These are phyloP conservation scores for Venturiaceae sp. DNA, from an alignment of 2,329 filamentous ascomycete species.

Conservation along the genomic window DNA sequence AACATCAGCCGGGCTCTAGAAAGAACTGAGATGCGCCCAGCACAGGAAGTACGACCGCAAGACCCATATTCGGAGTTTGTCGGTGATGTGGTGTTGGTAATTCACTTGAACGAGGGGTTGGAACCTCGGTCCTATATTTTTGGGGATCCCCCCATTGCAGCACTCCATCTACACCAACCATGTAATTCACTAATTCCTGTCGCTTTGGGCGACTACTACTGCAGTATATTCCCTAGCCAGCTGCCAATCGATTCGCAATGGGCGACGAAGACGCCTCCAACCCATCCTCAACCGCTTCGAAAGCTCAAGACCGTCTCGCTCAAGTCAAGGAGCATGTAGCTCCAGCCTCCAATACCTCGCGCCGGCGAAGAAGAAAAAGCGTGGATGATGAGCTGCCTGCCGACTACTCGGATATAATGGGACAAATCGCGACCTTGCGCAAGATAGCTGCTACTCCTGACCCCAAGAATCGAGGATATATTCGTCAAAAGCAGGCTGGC, in stretches of 20 bases:
- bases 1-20: background rate
- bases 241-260: background rate
- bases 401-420: constrained; percentile 52
- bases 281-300: background rate
- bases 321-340: constrained; percentile 38
- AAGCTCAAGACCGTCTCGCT: constrained; percentile 28
- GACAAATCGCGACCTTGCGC: constrained; percentile 43
- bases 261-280: background rate
- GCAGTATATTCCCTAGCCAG: background rate
- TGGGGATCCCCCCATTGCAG: background rate
- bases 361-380: constrained; percentile 19
- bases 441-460: constrained; percentile 47
- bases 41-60: background rate
- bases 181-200: background rate
- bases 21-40: background rate
- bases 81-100: background rate
- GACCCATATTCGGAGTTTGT: background rate
- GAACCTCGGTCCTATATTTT: background rate
- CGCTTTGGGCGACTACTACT: background rate
- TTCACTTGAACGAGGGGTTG: background rate
- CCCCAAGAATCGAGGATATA: constrained; percentile 44
- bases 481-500: constrained; percentile 53
- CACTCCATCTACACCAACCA: background rate
- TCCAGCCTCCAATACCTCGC: constrained; percentile 13
- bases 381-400: constrained; percentile 38